A percentile compares a stretch with the other conserved stretches of the same genome.
These are phyloP conservation scores for Sugiyamaella boreocaroliniensis DNA, from an alignment of 805 yeast species.

Conservation along the genomic window DNA sequence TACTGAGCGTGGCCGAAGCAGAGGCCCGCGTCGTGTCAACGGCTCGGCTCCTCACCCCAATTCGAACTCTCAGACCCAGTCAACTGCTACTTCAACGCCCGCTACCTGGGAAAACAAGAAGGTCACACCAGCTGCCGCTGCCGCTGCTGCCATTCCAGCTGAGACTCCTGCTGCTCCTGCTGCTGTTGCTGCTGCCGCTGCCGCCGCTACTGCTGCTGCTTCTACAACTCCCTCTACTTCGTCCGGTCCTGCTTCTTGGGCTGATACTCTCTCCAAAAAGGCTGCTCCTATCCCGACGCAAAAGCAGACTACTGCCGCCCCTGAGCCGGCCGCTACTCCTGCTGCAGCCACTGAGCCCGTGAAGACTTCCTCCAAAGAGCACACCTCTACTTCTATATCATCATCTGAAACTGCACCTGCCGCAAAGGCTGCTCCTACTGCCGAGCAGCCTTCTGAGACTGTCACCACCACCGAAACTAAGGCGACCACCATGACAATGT, in stretches of 20 bases:
- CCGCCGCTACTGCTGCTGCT: conserved; percentile 12
- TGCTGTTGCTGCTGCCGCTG: conserved; percentile 5
- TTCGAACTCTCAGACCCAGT: conserved; percentile 23
- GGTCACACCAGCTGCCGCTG: neutral
- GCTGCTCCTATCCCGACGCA: conserved; percentile 12
- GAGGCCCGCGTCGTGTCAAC: conserved; percentile 14
- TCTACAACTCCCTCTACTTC: conserved; percentile 6
- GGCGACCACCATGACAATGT: conserved; percentile 30
- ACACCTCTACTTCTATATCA: conserved; percentile 13
- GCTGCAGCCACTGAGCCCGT: conserved; percentile 9
- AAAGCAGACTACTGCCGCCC: conserved; percentile 14
- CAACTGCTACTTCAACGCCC: conserved; percentile 11
- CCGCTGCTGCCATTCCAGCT: conserved; percentile 5
- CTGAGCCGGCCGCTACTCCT: conserved; percentile 15
- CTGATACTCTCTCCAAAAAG: conserved; percentile 31
- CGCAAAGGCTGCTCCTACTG: neutral
- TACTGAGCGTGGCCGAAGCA: conserved; percentile 19
- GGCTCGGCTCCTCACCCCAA: conserved; percentile 10
- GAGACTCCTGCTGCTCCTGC: conserved; percentile 5
- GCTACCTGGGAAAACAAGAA: neutral
- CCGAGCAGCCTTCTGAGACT: conserved; percentile 15
- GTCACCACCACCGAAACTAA: conserved; percentile 6
- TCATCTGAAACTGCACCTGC: conserved; percentile 17
- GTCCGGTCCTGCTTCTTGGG: conserved; percentile 32
- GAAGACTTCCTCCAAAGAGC: conserved; percentile 7